Percentiles rank a stretch among this genome's conserved stretches.
These are phyloP conservation scores for Trifolium pratense DNA, from an alignment of 306 rosid species.

Conservation along the genomic window DNA sequence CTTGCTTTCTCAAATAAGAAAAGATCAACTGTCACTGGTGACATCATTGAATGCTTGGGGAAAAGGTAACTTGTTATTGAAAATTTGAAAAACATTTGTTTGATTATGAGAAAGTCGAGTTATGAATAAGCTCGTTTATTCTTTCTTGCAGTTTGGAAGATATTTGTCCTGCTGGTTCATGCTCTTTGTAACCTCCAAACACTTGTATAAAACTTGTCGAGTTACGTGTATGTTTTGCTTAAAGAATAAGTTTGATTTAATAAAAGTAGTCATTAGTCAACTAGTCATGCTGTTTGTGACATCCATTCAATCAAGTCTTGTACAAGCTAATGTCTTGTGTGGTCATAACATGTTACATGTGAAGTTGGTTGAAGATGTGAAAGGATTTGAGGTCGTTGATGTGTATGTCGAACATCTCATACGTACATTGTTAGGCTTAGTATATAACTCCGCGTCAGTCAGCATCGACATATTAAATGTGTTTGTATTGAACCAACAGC, in stretches of 20 bases:
- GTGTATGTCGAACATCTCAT: background rate
- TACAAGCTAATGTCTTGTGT: background rate
- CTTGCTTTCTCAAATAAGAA: slow-evolving; percentile 77
- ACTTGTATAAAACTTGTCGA: background rate
- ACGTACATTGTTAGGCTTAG: background rate
- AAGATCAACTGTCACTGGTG: slow-evolving; percentile 87
- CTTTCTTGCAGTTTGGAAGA: slow-evolving; percentile 75
- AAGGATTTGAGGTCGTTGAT: background rate
- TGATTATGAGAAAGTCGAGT: slow-evolving; percentile 1
- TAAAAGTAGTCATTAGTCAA: background rate
- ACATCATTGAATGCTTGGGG: slow-evolving; percentile 88
- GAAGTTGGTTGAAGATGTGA: background rate
- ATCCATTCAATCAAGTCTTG: background rate
- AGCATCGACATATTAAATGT: background rate
- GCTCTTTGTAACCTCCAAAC: slow-evolving; percentile 25
- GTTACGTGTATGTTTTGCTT: slow-evolving; percentile 8
- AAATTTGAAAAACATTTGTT: background rate
- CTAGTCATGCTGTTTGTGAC: background rate
- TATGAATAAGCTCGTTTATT: slow-evolving; percentile 6
- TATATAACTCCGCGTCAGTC: background rate
- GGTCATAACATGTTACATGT: background rate
- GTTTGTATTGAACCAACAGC: background rate
- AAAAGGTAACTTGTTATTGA: slow-evolving; percentile 60
- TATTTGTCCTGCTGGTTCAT: slow-evolving; percentile 62
- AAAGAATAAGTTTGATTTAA: background rate